Evolutionary conservation across 345 rosid genomes (phyloP).

Genomic region (Cardamine occulta): DNA sequence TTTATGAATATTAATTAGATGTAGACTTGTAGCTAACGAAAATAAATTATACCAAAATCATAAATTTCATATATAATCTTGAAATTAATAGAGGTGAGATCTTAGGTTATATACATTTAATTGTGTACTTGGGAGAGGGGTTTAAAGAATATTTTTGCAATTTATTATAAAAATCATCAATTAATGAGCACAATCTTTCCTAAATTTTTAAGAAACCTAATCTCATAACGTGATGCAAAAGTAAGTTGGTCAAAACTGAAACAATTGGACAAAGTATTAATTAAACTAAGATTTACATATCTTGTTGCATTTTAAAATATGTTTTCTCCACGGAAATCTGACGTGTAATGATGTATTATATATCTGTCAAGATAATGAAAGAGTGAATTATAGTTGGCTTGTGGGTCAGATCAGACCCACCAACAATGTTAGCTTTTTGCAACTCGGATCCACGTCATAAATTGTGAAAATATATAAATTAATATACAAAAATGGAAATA

Average conservation of each 20-base stretch:
- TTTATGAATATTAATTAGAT: neutral
- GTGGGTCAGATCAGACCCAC: slow-evolving; percentile 25
- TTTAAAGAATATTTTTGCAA: neutral
- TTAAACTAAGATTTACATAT: neutral
- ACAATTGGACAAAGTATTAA: neutral
- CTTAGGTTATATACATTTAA: neutral
- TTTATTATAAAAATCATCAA: too few species aligned
- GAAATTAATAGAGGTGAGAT: neutral
- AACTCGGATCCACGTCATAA: slow-evolving; percentile 39
- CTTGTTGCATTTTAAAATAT: neutral
- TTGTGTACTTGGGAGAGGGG: neutral
- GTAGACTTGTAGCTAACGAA: neutral
- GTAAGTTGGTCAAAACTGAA: neutral
- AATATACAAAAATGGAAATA: neutral
- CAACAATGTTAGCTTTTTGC: slow-evolving; percentile 31
- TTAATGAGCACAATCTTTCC: neutral
- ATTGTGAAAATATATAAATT: slow-evolving; percentile 2
- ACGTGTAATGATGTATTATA: slow-evolving; percentile 25
- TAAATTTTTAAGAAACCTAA: neutral
- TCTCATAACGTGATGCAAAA: neutral
- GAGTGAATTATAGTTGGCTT: slow-evolving; percentile 21
- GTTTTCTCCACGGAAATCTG: slow-evolving; percentile 16
- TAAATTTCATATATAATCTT: neutral
- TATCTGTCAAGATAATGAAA: slow-evolving; percentile 37
- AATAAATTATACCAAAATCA: neutral